These are phyloP conservation scores for Lachancea thermotolerans DNA, from an alignment of 805 yeast genomes.

Conservation along the genomic window DNA sequence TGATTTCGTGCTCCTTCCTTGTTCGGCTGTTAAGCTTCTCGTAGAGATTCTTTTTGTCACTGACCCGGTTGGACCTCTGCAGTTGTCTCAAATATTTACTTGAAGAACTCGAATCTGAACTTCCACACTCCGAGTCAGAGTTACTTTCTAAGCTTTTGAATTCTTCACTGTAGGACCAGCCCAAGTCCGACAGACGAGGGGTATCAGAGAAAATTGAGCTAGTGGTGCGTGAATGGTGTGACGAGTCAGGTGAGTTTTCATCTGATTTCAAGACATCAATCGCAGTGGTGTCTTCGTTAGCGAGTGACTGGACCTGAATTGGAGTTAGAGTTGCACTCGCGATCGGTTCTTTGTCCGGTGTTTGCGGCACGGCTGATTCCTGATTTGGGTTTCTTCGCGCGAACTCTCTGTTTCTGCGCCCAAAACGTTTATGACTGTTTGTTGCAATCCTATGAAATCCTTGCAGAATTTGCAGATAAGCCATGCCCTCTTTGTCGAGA, in stretches of 20 bases:
- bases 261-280: constrained; percentile 1
- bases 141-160: constrained; percentile 13
- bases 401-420: not conserved
- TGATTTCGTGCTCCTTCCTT: not conserved
- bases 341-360: not conserved
- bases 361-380: constrained; percentile 1
- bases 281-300: not conserved
- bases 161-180: constrained; percentile 17
- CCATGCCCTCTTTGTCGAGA: constrained; percentile 8
- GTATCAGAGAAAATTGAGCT: constrained; percentile 25
- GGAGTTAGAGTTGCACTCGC: constrained; percentile 14
- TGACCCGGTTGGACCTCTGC: constrained; percentile 28
- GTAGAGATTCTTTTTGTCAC: constrained; percentile 28
- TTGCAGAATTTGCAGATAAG: constrained; percentile 16
- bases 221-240: constrained; percentile 20
- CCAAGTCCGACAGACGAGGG: constrained; percentile 17
- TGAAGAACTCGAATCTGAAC: constrained; percentile 14
- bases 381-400: not conserved
- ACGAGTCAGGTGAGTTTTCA: constrained; percentile 11
- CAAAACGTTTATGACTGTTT: constrained; percentile 5
- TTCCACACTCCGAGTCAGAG: constrained; percentile 6
- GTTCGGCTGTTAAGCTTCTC: constrained; percentile 20
- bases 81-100: constrained; percentile 21
- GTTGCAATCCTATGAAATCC: constrained; percentile 16
- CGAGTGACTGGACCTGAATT: not conserved